These are phyloP conservation scores for Erythrophleum fordii DNA, from an alignment of 306 rosid genomes.

Conservation along the genomic window DNA sequence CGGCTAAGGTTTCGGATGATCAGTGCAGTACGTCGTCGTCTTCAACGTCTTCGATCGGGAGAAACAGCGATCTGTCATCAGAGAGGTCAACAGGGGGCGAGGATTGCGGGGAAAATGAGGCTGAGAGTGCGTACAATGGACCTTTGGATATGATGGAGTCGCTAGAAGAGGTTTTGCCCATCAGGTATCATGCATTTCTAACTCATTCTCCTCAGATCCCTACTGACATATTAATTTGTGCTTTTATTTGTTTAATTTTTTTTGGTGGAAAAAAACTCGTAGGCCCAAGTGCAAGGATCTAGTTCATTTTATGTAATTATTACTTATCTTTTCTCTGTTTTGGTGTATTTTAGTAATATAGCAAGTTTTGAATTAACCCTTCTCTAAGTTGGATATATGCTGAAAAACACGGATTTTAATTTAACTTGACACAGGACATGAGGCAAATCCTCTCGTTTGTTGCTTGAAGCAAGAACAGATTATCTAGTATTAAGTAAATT, in stretches of 20 bases:
- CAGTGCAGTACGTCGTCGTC: slow-evolving; percentile 57
- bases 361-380: background rate
- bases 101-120: slow-evolving; percentile 69
- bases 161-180: slow-evolving; percentile 80
- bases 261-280: background rate
- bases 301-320: background rate
- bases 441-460: background rate
- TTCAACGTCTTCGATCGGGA: slow-evolving; percentile 78
- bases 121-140: slow-evolving; percentile 70
- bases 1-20: slow-evolving; percentile 38
- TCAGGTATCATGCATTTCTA: slow-evolving; percentile 53
- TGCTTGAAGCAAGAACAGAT: background rate
- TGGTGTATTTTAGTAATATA: background rate
- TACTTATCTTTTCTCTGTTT: background rate
- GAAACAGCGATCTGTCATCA: slow-evolving; percentile 72
- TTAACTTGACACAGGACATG: background rate
- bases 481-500: background rate
- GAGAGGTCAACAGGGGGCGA: slow-evolving; percentile 56
- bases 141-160: slow-evolving; percentile 74
- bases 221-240: background rate
- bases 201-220: slow-evolving; percentile 25
- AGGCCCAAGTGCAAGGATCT: background rate
- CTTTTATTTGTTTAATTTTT: too few species aligned
- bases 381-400: background rate
- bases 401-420: background rate